Conservation (phyloP, 2,329 filamentous ascomycete genomes). For the Lecanicillium sp. region DNA sequence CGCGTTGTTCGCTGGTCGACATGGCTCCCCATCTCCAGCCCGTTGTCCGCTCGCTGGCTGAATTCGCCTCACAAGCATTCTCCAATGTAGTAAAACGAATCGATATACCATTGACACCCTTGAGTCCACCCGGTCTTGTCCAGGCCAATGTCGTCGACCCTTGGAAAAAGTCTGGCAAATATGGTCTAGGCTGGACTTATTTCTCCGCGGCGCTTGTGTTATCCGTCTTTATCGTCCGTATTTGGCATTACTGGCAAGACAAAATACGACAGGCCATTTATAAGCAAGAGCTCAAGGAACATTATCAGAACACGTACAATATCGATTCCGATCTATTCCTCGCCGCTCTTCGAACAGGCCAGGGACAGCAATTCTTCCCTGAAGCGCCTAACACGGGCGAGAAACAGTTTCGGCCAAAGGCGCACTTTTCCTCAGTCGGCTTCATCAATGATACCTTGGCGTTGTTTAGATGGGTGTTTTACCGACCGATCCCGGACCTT, state of each 20-base stretch:
- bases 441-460: slow-evolving; percentile 73
- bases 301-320: slow-evolving; percentile 48
- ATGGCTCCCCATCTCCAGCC: slow-evolving; percentile 2
- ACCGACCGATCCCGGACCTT: slow-evolving; percentile 73
- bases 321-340: slow-evolving; percentile 40
- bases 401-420: slow-evolving; percentile 52
- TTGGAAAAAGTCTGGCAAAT: slow-evolving; percentile 76
- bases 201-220: slow-evolving; percentile 69
- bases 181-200: slow-evolving; percentile 81
- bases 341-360: slow-evolving; percentile 38
- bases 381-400: slow-evolving; percentile 50
- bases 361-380: slow-evolving; percentile 69
- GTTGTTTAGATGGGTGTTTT: slow-evolving; percentile 82
- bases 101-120: slow-evolving; percentile 50
- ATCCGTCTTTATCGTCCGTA: slow-evolving; percentile 58
- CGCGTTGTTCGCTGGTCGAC: slow-evolving; percentile 1
- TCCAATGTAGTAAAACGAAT: slow-evolving; percentile 45
- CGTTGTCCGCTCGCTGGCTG: background rate
- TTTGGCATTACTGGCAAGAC: slow-evolving; percentile 89
- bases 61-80: slow-evolving; percentile 14
- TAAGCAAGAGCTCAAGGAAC: slow-evolving; percentile 69
- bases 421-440: slow-evolving; percentile 67
- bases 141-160: slow-evolving; percentile 65
- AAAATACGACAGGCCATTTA: slow-evolving; percentile 85
- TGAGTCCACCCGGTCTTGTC: slow-evolving; percentile 52